Evolutionary conservation across 2,329 filamentous ascomycete genomes (phyloP).

Genomic region (Lojkania enalia): DNA sequence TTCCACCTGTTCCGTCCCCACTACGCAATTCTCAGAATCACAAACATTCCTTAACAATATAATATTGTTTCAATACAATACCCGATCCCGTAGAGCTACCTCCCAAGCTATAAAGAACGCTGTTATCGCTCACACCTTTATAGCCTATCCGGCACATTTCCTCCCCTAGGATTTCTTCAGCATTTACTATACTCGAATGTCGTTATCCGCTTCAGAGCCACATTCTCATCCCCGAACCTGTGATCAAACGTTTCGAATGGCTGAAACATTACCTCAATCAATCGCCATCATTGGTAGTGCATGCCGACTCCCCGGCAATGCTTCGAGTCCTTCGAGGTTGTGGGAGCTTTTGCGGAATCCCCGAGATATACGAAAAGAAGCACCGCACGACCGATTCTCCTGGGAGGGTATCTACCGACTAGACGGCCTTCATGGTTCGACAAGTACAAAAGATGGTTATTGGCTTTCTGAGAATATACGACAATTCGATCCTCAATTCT

Average conservation of each 20-base stretch:
- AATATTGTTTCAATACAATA: too few species aligned
- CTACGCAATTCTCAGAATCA: too few species aligned
- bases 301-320: slow-evolving; percentile 14
- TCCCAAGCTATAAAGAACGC: too few species aligned
- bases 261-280: too few species aligned
- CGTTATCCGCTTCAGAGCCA: background rate
- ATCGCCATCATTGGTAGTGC: slow-evolving; percentile 39
- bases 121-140: too few species aligned
- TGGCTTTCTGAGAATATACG: slow-evolving; percentile 13
- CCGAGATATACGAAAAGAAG: slow-evolving; percentile 26
- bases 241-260: too few species aligned
- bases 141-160: too few species aligned
- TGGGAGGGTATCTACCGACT: slow-evolving; percentile 23
- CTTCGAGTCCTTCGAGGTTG: slow-evolving; percentile 8
- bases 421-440: slow-evolving; percentile 11
- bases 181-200: background rate
- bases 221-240: background rate
- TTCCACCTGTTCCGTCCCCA: too few species aligned
- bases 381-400: slow-evolving; percentile 37
- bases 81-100: too few species aligned
- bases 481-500: slow-evolving; percentile 22
- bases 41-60: too few species aligned
- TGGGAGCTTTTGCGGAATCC: slow-evolving; percentile 19
- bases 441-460: slow-evolving; percentile 12
- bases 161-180: too few species aligned